Percentiles rank a stretch among this genome's conserved stretches.
Conservation (phyloP, 306 rosid genomes). For the Medicago truncatula region MtrunA17r5.0-ANR NC_053048.1:54223001-54223500, state of each 20-base stretch:
- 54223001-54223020: background rate
- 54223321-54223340: slow-evolving; percentile 5
- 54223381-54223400: no score
- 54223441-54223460: no score
- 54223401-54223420: no score
- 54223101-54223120: background rate
- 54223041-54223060: background rate
- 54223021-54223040: background rate
- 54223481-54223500: no score
- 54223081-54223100: background rate
- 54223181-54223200: slow-evolving; percentile 10
- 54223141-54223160: background rate
- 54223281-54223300: background rate
- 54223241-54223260: background rate
- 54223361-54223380: no score
- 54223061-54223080: background rate
- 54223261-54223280: background rate
- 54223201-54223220: background rate
- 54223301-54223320: background rate
- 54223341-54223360: slow-evolving; percentile 3
- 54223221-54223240: background rate
- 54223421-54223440: no score
- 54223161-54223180: background rate
- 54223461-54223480: no score
- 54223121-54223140: slow-evolving; percentile 15